phyloP scores from a whole-genome alignment of 1,284 basidiomycete genomes.

The Naganishia sp. region DNA sequence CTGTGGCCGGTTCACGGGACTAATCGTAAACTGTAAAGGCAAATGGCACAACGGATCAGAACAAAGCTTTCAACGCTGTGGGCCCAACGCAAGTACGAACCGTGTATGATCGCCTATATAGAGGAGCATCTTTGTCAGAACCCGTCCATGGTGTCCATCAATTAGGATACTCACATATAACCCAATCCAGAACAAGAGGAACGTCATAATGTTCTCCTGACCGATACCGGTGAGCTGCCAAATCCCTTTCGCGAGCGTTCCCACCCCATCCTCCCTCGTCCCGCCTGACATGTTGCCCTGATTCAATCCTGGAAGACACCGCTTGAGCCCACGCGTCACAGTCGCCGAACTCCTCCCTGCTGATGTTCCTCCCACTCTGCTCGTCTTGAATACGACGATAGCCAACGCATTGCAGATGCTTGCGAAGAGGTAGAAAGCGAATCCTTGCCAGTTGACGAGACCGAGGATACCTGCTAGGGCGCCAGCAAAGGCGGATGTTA shows the following conservation, averaged over 20 bases:
- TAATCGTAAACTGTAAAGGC: conserved; percentile 7
- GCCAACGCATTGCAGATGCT: conserved; percentile 66
- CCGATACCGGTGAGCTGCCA: conserved; percentile 33
- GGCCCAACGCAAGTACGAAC: not conserved
- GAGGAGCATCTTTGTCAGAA: not conserved
- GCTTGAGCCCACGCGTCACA: conserved; percentile 8
- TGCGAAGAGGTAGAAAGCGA: conserved; percentile 67
- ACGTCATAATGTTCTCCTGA: conserved; percentile 32
- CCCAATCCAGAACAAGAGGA: conserved; percentile 36
- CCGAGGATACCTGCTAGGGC: conserved; percentile 78
- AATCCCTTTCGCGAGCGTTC: conserved; percentile 87
- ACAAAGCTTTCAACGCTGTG: not conserved
- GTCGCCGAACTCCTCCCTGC: not conserved
- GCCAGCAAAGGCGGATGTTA: conserved; percentile 73
- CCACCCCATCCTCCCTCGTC: conserved; percentile 13
- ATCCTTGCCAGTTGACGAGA: conserved; percentile 73
- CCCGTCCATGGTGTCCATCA: too few species aligned
- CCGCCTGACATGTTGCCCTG: conserved; percentile 11
- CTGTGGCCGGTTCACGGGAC: too few species aligned
- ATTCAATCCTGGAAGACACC: conserved; percentile 22
- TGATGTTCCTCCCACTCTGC: conserved; percentile 4
- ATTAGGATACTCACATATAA: conserved; percentile 31
- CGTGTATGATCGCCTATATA: conserved; percentile 29
- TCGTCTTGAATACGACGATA: conserved; percentile 62
- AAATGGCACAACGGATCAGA: not conserved